Evolutionary conservation across 139 green algal species (phyloP).

Genomic region (Coelastrella sp.): DNA sequence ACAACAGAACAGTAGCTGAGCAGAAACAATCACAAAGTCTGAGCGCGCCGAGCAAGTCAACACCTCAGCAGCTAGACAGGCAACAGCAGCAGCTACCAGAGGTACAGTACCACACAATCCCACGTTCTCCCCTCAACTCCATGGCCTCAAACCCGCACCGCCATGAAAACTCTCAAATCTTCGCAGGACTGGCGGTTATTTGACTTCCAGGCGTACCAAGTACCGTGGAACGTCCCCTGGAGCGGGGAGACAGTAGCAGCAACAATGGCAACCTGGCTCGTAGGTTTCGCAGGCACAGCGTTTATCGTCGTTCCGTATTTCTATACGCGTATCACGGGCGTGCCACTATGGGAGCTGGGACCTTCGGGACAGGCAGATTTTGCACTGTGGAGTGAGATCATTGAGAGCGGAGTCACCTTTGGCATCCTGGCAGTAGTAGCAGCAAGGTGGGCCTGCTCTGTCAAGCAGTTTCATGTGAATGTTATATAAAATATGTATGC

Average conservation of each 20-base stretch:
- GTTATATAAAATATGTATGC: too few relatives aligned
- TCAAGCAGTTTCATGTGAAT: too few relatives aligned
- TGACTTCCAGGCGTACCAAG: slow-evolving; percentile 60
- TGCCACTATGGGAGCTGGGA: slow-evolving; percentile 18
- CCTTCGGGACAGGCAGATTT: slow-evolving; percentile 35
- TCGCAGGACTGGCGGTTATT: slow-evolving; percentile 63
- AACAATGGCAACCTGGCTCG: slow-evolving; percentile 77
- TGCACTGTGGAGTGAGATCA: slow-evolving; percentile 58
- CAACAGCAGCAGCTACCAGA: slow-evolving; percentile 11
- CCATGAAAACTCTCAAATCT: background rate
- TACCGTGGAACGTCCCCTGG: slow-evolving; percentile 82
- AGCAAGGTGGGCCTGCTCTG: background rate
- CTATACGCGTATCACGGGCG: slow-evolving; percentile 50
- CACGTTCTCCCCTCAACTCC: background rate
- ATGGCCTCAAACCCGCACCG: background rate
- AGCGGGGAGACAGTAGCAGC: slow-evolving; percentile 57
- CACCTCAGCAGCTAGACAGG: background rate
- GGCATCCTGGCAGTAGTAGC: slow-evolving; percentile 61
- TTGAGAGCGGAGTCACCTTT: slow-evolving; percentile 71
- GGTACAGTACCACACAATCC: background rate
- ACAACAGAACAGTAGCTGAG: background rate
- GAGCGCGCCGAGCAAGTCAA: background rate
- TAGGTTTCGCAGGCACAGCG: slow-evolving; percentile 74
- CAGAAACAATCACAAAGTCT: background rate
- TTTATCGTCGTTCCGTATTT: slow-evolving; percentile 75